Evolutionary conservation across 768 basidiomycete species (phyloP).

Genomic region (Termitomyces heimii): DNA sequence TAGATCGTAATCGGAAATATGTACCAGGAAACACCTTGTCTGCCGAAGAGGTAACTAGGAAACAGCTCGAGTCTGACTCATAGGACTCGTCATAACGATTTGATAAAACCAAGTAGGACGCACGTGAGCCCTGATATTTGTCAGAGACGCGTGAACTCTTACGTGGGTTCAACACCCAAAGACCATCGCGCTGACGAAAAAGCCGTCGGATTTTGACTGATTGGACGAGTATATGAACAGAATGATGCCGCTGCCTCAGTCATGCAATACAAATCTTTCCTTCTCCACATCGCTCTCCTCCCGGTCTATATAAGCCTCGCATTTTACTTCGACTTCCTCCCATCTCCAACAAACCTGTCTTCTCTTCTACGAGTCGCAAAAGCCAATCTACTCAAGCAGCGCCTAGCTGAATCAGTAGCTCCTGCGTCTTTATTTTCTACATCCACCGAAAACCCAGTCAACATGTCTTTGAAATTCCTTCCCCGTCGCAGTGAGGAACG

Average conservation of each 20-base stretch:
- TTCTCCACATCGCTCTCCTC: slow-evolving; percentile 30
- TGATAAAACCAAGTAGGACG: background rate
- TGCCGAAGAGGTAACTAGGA: too few species aligned
- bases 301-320: slow-evolving; percentile 37
- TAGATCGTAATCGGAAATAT: background rate
- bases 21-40: too few species aligned
- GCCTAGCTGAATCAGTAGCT: slow-evolving; percentile 10
- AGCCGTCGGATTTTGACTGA: background rate
- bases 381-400: slow-evolving; percentile 23
- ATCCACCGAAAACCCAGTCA: background rate
- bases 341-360: slow-evolving; percentile 27
- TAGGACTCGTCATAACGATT: background rate
- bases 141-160: background rate
- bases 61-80: too few species aligned
- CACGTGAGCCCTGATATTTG: background rate
- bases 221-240: slow-evolving; percentile 6
- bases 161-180: slow-evolving; percentile 2
- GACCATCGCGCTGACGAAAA: slow-evolving; percentile 6
- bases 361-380: slow-evolving; percentile 31
- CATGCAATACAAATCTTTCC: slow-evolving; percentile 29
- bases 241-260: slow-evolving; percentile 16
- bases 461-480: slow-evolving; percentile 33
- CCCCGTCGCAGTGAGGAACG: slow-evolving; percentile 57
- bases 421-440: slow-evolving; percentile 10
- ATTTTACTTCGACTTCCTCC: slow-evolving; percentile 26